phyloP scores from a whole-genome alignment of 768 basidiomycete genomes.

The Asterophora parasitica region DNA sequence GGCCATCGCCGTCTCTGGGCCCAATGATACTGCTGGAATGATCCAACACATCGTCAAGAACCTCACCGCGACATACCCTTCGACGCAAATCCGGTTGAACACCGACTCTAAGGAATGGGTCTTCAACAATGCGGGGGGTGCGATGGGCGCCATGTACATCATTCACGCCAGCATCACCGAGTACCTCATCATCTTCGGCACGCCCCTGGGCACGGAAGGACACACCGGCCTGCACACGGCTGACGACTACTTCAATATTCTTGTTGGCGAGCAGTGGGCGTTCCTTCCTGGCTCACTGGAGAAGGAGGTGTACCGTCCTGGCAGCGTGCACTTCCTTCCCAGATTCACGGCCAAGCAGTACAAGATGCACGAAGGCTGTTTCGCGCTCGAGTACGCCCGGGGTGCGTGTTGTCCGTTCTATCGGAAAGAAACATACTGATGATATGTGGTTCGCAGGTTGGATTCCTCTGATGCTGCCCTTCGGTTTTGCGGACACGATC shows the following conservation, averaged over 20 bases:
- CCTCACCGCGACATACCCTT: conserved; percentile 69
- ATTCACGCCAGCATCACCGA: conserved; percentile 97
- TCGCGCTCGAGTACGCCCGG: conserved; percentile 91
- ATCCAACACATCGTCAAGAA: conserved; percentile 78
- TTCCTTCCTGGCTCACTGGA: conserved; percentile 76
- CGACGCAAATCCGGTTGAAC: conserved; percentile 50
- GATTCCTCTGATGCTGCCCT: conserved; percentile 96
- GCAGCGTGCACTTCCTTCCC: conserved; percentile 79
- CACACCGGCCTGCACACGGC: conserved; percentile 92
- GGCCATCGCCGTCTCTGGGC: conserved; percentile 58
- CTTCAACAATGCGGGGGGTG: conserved; percentile 95
- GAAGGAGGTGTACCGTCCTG: conserved; percentile 82
- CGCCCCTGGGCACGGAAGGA: conserved; percentile 95
- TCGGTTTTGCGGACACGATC: conserved; percentile 82
- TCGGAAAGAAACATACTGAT: neutral
- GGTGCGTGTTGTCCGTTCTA: conserved; percentile 45
- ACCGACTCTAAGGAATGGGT: conserved; percentile 78
- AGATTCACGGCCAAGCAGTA: conserved; percentile 92
- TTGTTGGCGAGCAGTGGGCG: conserved; percentile 93
- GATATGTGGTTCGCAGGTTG: conserved; percentile 57
- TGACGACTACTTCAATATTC: conserved; percentile 97
- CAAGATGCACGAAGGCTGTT: conserved; percentile 95
- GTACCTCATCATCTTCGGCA: conserved; percentile 94
- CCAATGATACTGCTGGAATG: conserved; percentile 66
- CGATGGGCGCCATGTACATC: conserved; percentile 98